Percentiles rank a stretch among this genome's conserved stretches.
phyloP scores from a whole-genome alignment of 768 basidiomycete genomes.

The Boletus patriciae region DNA sequence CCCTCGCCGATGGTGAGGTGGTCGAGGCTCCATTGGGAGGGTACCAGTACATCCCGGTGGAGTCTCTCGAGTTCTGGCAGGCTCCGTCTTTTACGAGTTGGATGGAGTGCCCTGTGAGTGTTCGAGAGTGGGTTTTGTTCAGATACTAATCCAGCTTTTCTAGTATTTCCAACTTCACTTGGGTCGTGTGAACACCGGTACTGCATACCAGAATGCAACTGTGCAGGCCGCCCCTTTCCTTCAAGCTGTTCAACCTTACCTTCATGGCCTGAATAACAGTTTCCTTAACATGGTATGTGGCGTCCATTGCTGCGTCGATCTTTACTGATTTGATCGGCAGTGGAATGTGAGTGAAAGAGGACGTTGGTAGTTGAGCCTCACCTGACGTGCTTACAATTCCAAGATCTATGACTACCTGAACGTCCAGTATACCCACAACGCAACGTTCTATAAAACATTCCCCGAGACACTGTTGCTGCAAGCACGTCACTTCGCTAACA shows the following conservation, averaged over 20 bases:
- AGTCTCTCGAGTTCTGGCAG: slow-evolving; percentile 47
- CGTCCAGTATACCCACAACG: slow-evolving; percentile 76
- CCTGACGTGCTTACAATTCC: background rate
- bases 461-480: slow-evolving; percentile 70
- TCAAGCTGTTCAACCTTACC: slow-evolving; percentile 59
- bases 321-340: slow-evolving; percentile 37
- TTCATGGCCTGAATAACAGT: slow-evolving; percentile 58
- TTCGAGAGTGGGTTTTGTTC: background rate
- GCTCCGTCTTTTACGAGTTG: slow-evolving; percentile 67
- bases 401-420: slow-evolving; percentile 79
- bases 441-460: slow-evolving; percentile 69
- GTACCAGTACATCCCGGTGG: slow-evolving; percentile 77
- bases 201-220: slow-evolving; percentile 48
- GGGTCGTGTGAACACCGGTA: slow-evolving; percentile 32
- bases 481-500: slow-evolving; percentile 72
- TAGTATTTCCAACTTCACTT: slow-evolving; percentile 32
- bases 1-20: slow-evolving; percentile 71
- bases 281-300: slow-evolving; percentile 27
- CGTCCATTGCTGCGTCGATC: background rate
- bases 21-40: slow-evolving; percentile 75
- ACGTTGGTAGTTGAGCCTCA: background rate
- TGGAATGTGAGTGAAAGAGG: slow-evolving; percentile 61
- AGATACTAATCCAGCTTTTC: background rate
- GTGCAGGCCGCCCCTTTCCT: slow-evolving; percentile 65
- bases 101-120: slow-evolving; percentile 55